Evolutionary conservation across 139 green algal genomes (phyloP).

Genomic region (Micractinium sp.): DNA sequence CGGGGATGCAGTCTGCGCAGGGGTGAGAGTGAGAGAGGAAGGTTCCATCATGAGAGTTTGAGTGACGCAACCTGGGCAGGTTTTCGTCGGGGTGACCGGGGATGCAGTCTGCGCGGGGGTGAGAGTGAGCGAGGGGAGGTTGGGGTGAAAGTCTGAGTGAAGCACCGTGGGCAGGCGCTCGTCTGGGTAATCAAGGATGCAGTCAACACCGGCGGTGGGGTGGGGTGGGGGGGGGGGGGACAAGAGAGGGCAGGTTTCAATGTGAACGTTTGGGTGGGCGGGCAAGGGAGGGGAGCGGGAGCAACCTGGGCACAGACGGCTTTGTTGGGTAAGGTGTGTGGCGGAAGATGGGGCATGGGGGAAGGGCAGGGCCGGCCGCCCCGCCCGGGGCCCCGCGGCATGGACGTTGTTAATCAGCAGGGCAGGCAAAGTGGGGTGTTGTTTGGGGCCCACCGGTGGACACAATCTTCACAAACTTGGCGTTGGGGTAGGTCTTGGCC

Average conservation of each 20-base stretch:
- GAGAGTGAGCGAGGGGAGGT: not conserved
- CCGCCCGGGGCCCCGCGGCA: no score
- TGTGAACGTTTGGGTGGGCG: not conserved
- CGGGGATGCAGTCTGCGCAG: conserved; percentile 47
- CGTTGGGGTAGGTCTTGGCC: conserved; percentile 74
- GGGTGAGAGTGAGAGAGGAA: not conserved
- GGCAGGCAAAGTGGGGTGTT: no score
- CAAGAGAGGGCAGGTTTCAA: not conserved
- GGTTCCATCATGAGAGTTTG: not conserved
- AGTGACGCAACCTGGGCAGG: conserved; percentile 83
- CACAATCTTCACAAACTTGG: conserved; percentile 92
- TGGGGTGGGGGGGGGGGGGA: no score
- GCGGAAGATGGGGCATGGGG: not conserved
- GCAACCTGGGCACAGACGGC: not conserved
- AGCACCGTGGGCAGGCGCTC: conserved; percentile 88
- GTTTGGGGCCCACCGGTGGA: conserved; percentile 55
- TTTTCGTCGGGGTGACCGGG: conserved; percentile 88
- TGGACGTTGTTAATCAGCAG: not conserved
- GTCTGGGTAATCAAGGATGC: conserved; percentile 84
- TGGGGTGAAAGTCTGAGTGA: not conserved
- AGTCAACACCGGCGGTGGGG: no score
- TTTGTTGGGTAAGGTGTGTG: not conserved
- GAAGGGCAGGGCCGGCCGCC: no score
- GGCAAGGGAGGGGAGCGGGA: not conserved
- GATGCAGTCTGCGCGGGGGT: conserved; percentile 36